Evolutionary conservation across 176 grass and related monocot genomes (phyloP).

Genomic region (Hordeum marinum): DNA sequence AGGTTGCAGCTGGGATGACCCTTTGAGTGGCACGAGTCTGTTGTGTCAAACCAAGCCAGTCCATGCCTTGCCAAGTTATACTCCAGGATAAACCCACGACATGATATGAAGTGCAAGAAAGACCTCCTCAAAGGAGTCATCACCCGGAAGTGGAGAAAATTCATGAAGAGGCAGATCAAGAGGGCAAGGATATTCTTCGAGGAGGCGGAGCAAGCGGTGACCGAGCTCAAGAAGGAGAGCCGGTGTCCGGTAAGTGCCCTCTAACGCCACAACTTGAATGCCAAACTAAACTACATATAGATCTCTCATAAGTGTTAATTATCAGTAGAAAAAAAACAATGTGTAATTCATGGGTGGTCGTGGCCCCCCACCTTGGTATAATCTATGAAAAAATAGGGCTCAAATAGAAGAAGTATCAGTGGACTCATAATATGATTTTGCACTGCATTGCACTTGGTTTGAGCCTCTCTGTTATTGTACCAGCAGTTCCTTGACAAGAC

Average conservation of each 20-base stretch:
- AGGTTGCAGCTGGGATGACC: too few species aligned
- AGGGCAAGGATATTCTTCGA: constrained; percentile 84
- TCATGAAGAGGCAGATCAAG: constrained; percentile 93
- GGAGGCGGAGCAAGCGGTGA: constrained; percentile 80
- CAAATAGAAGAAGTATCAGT: neutral
- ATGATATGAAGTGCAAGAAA: neutral
- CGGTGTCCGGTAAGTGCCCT: constrained; percentile 72
- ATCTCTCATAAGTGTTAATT: neutral
- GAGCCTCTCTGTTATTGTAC: constrained; percentile 72
- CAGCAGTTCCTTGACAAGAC: constrained; percentile 88
- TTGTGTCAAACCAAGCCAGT: too few species aligned
- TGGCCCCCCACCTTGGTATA: too few species aligned
- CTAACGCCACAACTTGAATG: neutral
- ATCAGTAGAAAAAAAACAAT: too few species aligned
- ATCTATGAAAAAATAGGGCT: too few species aligned
- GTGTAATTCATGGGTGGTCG: too few species aligned
- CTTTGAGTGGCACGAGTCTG: too few species aligned
- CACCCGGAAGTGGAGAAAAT: constrained; percentile 60
- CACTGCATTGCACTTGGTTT: constrained; percentile 43
- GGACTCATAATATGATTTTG: neutral
- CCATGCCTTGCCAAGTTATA: too few species aligned
- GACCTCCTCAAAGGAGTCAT: constrained; percentile 76
- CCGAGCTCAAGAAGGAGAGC: constrained; percentile 76
- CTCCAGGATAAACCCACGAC: too few species aligned
- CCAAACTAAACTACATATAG: neutral